Base-by-base conservation (phyloP, 441 rosid genomes). In the Pelargonium australe region DNA sequence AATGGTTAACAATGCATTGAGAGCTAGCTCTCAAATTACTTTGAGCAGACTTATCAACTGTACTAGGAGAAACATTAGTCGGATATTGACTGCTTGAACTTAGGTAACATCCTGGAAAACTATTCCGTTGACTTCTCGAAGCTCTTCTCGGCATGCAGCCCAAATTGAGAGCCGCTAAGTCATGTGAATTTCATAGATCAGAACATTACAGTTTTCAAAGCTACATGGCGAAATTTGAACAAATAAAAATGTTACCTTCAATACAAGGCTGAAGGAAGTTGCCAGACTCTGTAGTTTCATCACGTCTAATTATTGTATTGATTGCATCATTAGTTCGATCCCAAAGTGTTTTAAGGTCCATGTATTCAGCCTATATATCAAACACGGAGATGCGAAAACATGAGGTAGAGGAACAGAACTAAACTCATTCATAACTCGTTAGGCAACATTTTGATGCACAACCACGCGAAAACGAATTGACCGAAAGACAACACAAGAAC, bases 121-220 rank as follows among this genome's bases (percentile, higher is more conserved):
- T 70, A 78, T 87, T 80, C 28, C 89, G 63, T 75, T 87, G 87
- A 74, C 89, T 85, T 71, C 89, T 76, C 10, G 86, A 75, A 8
- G 92, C 80, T 72, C 82, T 78, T 74, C 83, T 81, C 10, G 89
- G 85, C 1, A 76, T 81, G 65, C 92, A 87, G 12, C 92, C 89
- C 68, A 87, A 77, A 75, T 85, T 83, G 64, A 87, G 85, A 19
- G 92, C 92, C 78, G 89, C 92, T 85, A 79, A 66, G 67, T 68
- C 55, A 12, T 2, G 10, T 19, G 8, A 49, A 45, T 17, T 9
- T 16, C 43, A 40, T 1, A 40, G 7, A 40, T 40, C 43, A 40
- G 43, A 40, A 40, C 43, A 40, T 40, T 40, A 40, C 43, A 7
- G 43, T 7, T 40, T 40, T 40, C 2, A 40, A 40, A 40, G 43